A percentile compares a stretch with the other conserved stretches of the same genome.
phyloP scores from a whole-genome alignment of 2,329 filamentous ascomycete species.

The Stagonosporopsis cucurbitacearum region DNA sequence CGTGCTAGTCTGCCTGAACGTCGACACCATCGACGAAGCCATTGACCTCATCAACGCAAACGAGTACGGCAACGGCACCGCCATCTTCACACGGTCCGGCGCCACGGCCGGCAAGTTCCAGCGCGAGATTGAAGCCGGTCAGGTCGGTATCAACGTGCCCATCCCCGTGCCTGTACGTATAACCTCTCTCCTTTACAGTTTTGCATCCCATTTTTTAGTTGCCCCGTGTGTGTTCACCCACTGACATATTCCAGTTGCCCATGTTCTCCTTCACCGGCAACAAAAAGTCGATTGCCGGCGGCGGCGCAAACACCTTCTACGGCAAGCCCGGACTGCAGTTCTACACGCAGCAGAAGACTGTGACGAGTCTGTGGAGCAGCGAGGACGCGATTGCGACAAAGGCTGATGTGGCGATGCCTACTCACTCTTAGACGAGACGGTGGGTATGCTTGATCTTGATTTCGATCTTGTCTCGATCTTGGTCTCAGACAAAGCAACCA shows the following conservation, averaged over 20 bases:
- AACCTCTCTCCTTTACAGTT: too few relatives aligned
- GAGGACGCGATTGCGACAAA: conserved; percentile 85
- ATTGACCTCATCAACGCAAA: conserved; percentile 83
- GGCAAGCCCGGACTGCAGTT: conserved; percentile 91
- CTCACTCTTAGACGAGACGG: conserved; percentile 59
- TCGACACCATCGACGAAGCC: conserved; percentile 78
- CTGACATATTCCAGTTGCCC: conserved; percentile 51
- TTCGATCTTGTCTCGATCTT: too few relatives aligned
- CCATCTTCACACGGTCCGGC: conserved; percentile 82
- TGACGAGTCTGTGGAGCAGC: conserved; percentile 87
- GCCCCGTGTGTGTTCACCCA: not conserved
- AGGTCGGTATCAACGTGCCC: conserved; percentile 85
- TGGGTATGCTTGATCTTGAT: too few relatives aligned
- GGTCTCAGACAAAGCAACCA: too few relatives aligned
- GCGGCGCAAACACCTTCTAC: conserved; percentile 93
- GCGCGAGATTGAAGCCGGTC: conserved; percentile 80
- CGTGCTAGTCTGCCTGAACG: conserved; percentile 81
- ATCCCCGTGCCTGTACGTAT: conserved; percentile 66
- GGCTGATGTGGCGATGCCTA: conserved; percentile 89
- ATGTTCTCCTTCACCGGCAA: conserved; percentile 72
- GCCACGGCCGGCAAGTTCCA: conserved; percentile 80
- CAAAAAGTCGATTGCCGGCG: conserved; percentile 89
- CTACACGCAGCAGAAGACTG: conserved; percentile 97
- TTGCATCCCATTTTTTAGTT: too few relatives aligned
- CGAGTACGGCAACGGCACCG: conserved; percentile 85